Percentiles rank a stretch among this genome's conserved stretches.
phyloP scores from a whole-genome alignment of 225 moss, liverwort and hornwort genomes.

The Polytrichum commune region DNA sequence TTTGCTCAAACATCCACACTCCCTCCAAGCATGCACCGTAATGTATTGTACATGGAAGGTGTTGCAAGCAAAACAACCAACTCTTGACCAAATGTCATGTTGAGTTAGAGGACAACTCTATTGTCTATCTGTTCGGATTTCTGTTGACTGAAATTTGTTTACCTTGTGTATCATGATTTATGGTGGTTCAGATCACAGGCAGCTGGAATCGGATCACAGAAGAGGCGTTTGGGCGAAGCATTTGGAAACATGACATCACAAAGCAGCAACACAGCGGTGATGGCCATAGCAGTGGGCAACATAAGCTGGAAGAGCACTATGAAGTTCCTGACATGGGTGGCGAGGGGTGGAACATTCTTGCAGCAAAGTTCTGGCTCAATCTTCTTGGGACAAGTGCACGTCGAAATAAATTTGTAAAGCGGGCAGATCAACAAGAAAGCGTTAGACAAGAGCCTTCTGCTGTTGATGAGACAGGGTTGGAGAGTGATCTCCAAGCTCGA shows the following conservation, averaged over 20 bases:
- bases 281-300: background rate
- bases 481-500: constrained; percentile 9
- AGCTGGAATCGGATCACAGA: constrained; percentile 58
- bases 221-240: constrained; percentile 27
- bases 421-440: constrained; percentile 13
- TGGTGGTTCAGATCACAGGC: constrained; percentile 46
- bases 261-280: constrained; percentile 9
- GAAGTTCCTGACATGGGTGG: constrained; percentile 29
- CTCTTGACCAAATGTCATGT: no score
- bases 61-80: no score
- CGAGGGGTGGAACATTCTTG: constrained; percentile 48
- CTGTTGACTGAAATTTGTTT: no score
- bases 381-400: constrained; percentile 37
- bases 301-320: constrained; percentile 10
- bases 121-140: no score
- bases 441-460: constrained; percentile 12
- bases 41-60: no score
- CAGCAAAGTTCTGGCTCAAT: constrained; percentile 61
- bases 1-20: no score
- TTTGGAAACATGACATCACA: constrained; percentile 16
- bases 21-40: no score
- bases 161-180: no score
- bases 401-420: constrained; percentile 20
- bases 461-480: constrained; percentile 18
- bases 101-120: no score